Evolutionary conservation across 129 eudicot genomes (phyloP), one percentile per base, ranked within the genome.

Genomic region (Tanacetum coccineum): DNA sequence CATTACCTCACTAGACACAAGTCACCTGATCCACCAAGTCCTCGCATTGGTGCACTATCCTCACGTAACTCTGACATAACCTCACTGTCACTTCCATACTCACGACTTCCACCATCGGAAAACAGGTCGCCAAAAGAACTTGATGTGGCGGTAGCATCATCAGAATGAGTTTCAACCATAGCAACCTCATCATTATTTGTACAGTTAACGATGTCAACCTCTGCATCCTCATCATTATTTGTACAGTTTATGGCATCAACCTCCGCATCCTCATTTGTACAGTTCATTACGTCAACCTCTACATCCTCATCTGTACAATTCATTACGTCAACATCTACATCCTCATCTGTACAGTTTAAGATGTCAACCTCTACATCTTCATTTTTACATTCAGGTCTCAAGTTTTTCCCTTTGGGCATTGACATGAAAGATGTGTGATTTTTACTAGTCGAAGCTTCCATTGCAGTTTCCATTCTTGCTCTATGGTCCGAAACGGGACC

Each of bases 81-180:
- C 57, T 91, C 97, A 20, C 76, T 39, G 46, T 87, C 89, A 63
- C 78, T 71, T 67, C 58, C 71, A 26, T 21, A 40, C 60, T 73
- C 80, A 42, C 47, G 76, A 79, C 19, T 80, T 28, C 80, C 88
- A 39, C 30, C 46, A 44, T 54, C 94, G 12, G 82, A 78, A 26
- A 48, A 67, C 53, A 81, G 62, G 55, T 75, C 76, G 36, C 78
- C 86, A 78, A 85, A 91, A 42, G 97, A 91, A 67, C 96, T 91
- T 21, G 94, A 91, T 84, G 80, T 59, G 53, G 83, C 95, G 9
- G 96, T 83, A 63, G 73, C 63, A 59, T 89, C 87, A 1, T 76
- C 71, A 18, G 28, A 52, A 12, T 59, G 79, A 67, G 66, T 58
- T 79, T 66, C 72, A 67, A 47, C 70, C 50, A 59, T 15, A 58